Conservation (phyloP, 257 asterid species). For the Nicotiana tomentosiformis region DNA sequence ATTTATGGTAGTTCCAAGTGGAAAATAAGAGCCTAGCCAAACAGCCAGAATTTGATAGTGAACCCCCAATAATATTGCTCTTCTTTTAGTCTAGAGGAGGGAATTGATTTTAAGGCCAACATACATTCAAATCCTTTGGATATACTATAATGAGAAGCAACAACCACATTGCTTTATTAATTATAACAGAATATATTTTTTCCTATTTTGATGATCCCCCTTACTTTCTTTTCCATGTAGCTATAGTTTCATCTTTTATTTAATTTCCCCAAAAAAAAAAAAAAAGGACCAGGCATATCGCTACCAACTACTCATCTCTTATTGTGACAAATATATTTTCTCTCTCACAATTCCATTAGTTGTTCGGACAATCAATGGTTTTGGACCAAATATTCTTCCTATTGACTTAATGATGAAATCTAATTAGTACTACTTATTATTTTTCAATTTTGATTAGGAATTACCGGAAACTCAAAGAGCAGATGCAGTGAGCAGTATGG, state of each 20-base stretch:
- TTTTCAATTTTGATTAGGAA: constrained; percentile 29
- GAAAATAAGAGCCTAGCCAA: neutral
- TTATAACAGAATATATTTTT: neutral
- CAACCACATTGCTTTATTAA: constrained; percentile 1
- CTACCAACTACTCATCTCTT: neutral
- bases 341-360: neutral
- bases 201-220: neutral
- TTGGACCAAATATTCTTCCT: neutral
- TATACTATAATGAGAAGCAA: neutral
- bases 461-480: constrained; percentile 62
- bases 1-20: neutral
- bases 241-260: neutral
- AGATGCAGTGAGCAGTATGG: constrained; percentile 85
- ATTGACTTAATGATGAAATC: neutral
- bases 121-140: neutral
- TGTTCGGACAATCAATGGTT: neutral
- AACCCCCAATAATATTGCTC: neutral
- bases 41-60: neutral
- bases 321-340: neutral
- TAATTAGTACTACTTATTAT: too few species aligned
- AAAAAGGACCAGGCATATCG: neutral
- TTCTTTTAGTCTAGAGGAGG: neutral
- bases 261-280: neutral
- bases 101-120: neutral
- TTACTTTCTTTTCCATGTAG: neutral